phyloP scores from a whole-genome alignment of 2,329 filamentous ascomycete genomes.

The Colletotrichum nymphaeae region DNA sequence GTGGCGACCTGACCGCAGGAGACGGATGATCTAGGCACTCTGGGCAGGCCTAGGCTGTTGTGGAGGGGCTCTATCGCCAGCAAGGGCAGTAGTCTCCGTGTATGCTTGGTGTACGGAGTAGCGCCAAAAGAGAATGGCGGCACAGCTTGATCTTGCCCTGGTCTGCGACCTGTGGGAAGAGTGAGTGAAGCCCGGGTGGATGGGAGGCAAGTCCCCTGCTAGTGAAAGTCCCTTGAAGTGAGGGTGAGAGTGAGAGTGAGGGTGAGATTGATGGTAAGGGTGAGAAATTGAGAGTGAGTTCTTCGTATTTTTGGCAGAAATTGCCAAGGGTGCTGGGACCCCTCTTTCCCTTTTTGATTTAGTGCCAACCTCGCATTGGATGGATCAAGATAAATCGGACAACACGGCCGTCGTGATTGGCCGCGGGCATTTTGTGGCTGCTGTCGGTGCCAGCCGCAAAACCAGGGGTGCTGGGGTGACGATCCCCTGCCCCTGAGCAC shows the following conservation, averaged over 20 bases:
- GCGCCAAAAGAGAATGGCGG: background rate
- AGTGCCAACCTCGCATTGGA: constrained; percentile 13
- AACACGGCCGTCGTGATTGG: background rate
- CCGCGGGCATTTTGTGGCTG: constrained; percentile 4
- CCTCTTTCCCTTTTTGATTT: constrained; percentile 9
- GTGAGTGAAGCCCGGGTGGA: background rate
- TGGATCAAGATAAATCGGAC: background rate
- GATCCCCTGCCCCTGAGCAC: constrained; percentile 26
- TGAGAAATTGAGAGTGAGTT: background rate
- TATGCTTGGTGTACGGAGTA: background rate
- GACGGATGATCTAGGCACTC: constrained; percentile 26
- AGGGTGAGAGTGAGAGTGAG: background rate
- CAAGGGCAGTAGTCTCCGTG: background rate
- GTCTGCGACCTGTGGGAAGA: background rate
- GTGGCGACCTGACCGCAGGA: constrained; percentile 8
- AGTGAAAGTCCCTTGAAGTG: no score
- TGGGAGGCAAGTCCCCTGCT: no score
- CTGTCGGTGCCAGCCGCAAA: constrained; percentile 19
- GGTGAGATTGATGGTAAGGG: background rate
- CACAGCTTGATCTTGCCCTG: background rate
- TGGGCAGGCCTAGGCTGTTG: constrained; percentile 15
- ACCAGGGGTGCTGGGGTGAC: constrained; percentile 14
- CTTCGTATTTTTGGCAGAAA: constrained; percentile 29
- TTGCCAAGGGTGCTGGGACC: background rate
- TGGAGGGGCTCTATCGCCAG: background rate